Conservation (phyloP, 495 filamentous ascomycete genomes). For the Entonaema liquescens region DNA sequence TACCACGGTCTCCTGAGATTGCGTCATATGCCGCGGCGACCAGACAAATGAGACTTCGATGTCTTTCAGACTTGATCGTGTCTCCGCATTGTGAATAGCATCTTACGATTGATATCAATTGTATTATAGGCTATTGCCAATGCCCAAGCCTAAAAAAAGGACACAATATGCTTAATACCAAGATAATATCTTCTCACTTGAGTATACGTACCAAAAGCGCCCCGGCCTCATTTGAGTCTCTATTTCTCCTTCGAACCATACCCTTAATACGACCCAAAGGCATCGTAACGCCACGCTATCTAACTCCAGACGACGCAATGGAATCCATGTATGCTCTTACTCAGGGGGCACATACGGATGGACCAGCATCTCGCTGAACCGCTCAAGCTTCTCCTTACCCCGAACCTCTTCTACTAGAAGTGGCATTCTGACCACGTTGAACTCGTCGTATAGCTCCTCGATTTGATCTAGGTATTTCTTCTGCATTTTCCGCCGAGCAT, state of each 20-base stretch:
- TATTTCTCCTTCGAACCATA: slow-evolving; percentile 1
- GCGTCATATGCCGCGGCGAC: too few species aligned
- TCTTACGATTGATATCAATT: neutral
- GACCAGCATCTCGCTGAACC: slow-evolving; percentile 92
- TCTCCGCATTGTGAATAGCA: neutral
- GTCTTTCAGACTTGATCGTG: neutral
- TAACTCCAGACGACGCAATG: slow-evolving; percentile 15
- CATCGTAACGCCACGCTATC: slow-evolving; percentile 34
- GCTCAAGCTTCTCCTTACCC: slow-evolving; percentile 92
- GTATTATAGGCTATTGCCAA: neutral
- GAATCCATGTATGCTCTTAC: slow-evolving; percentile 41
- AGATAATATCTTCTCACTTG: neutral
- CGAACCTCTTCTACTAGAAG: slow-evolving; percentile 93
- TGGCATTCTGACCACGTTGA: slow-evolving; percentile 98
- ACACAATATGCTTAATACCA: neutral
- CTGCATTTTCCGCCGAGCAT: slow-evolving; percentile 95
- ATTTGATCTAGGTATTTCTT: slow-evolving; percentile 99
- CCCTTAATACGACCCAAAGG: slow-evolving; percentile 2
- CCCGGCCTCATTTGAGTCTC: neutral
- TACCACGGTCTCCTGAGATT: too few species aligned
- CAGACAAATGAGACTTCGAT: neutral
- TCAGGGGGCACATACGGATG: slow-evolving; percentile 83
- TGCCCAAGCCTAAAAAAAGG: neutral
- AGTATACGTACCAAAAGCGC: neutral
- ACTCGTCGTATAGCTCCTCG: slow-evolving; percentile 98